These are phyloP conservation scores for Curvularia sp. DNA, from an alignment of 2,329 filamentous ascomycete species.

Conservation along the genomic window DNA sequence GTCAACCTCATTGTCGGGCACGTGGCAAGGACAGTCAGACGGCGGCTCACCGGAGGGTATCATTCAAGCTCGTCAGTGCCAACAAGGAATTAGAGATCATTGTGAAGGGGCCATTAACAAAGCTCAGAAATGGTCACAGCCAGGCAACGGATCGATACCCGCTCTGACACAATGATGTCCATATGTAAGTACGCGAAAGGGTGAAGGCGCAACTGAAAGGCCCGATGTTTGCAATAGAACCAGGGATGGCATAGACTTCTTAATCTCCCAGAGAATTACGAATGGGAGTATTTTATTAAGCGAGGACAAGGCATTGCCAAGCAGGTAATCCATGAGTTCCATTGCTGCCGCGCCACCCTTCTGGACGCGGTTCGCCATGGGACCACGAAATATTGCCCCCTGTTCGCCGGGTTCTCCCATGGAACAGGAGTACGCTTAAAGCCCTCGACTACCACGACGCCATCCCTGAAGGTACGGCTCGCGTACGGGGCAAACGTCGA, in stretches of 20 bases:
- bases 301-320: slow-evolving; percentile 1
- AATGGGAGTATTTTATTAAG: slow-evolving; percentile 3
- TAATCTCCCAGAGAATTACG: not conserved
- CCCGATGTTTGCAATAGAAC: not conserved
- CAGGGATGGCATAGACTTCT: not conserved
- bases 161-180: not conserved
- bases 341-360: not conserved
- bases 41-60: not conserved
- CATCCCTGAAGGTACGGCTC: slow-evolving; percentile 8
- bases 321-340: not conserved
- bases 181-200: not conserved
- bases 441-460: not conserved
- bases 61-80: not conserved
- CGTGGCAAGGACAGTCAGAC: not conserved
- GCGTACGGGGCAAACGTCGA: slow-evolving; percentile 3
- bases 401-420: not conserved
- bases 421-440: not conserved
- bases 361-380: not conserved
- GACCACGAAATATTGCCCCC: not conserved
- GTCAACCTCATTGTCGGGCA: not conserved
- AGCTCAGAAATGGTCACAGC: not conserved
- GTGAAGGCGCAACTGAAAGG: slow-evolving; percentile 4
- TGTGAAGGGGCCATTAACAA: not conserved
- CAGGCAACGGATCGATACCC: not conserved
- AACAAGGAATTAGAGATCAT: not conserved